A percentile compares a stretch with the other conserved stretches of the same genome.
These are phyloP conservation scores for Zanthoxylum bungeanum DNA, from an alignment of 345 rosid species.

Conservation along the genomic window DNA sequence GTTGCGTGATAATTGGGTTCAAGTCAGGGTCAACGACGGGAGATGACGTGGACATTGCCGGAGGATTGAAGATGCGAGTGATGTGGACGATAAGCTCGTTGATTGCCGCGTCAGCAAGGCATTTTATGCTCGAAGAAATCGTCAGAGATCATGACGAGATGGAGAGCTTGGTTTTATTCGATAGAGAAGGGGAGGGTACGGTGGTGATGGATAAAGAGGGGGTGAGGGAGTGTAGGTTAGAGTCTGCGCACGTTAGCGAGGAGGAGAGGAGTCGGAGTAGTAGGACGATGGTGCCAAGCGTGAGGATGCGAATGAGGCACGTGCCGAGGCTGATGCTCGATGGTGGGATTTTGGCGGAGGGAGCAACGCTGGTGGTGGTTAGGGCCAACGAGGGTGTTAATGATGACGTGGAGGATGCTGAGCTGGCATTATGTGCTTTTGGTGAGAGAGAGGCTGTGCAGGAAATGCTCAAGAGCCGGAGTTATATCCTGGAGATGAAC, in stretches of 20 bases:
- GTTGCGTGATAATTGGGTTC: slow-evolving; percentile 45
- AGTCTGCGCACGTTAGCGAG: slow-evolving; percentile 5
- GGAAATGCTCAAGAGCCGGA: slow-evolving; percentile 33
- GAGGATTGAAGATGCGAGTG: slow-evolving; percentile 42
- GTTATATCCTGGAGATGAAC: slow-evolving; percentile 46
- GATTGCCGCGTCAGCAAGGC: slow-evolving; percentile 46
- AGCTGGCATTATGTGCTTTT: slow-evolving; percentile 40
- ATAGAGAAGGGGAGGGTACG: slow-evolving; percentile 42
- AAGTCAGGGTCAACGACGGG: not conserved
- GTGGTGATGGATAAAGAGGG: slow-evolving; percentile 41
- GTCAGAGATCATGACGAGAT: slow-evolving; percentile 30
- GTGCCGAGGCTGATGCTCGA: slow-evolving; percentile 21
- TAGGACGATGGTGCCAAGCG: slow-evolving; percentile 36
- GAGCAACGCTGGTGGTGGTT: slow-evolving; percentile 44
- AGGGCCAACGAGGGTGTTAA: slow-evolving; percentile 19
- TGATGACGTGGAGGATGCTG: slow-evolving; percentile 37
- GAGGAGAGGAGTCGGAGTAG: slow-evolving; percentile 8
- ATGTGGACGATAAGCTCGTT: slow-evolving; percentile 53
- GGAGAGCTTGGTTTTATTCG: slow-evolving; percentile 30
- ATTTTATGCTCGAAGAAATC: slow-evolving; percentile 33
- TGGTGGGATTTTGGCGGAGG: slow-evolving; percentile 24
- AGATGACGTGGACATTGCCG: slow-evolving; percentile 21
- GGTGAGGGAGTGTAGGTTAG: slow-evolving; percentile 33
- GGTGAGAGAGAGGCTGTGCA: slow-evolving; percentile 31
- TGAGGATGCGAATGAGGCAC: slow-evolving; percentile 54